Conservation (phyloP, 768 basidiomycete genomes). For the Lentinula boryana region DNA sequence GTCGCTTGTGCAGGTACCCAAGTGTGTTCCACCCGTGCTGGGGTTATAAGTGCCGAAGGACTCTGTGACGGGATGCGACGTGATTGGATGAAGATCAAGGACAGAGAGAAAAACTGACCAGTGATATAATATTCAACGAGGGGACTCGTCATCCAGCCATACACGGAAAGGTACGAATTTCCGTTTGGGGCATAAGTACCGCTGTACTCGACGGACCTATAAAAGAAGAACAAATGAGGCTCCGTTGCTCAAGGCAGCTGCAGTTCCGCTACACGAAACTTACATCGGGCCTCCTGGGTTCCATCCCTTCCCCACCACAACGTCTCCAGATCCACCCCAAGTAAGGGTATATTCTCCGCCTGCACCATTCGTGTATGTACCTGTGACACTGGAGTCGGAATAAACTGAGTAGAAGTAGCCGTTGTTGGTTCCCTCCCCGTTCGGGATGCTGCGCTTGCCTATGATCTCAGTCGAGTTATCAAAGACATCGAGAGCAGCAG, state of each 20-base stretch:
- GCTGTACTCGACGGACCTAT: conserved; percentile 30
- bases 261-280: neutral
- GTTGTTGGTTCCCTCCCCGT: conserved; percentile 1
- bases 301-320: conserved; percentile 27
- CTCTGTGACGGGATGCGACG: conserved; percentile 36
- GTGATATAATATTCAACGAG: conserved; percentile 44
- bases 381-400: conserved; percentile 24
- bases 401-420: conserved; percentile 34
- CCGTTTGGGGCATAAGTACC: conserved; percentile 27
- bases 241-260: neutral
- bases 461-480: neutral
- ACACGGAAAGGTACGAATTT: conserved; percentile 35
- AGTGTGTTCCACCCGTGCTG: conserved; percentile 19
- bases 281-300: conserved; percentile 2
- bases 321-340: conserved; percentile 26
- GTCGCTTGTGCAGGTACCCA: conserved; percentile 23
- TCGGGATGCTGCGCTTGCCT: neutral
- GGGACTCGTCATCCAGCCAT: conserved; percentile 38
- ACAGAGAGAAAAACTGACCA: conserved; percentile 14
- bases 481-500: neutral
- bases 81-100: neutral
- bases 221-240: neutral
- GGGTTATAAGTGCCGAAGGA: conserved; percentile 36
- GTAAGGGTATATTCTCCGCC: conserved; percentile 25
- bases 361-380: conserved; percentile 24